Conservation (phyloP, 176 grass and related monocot genomes). For the Bolboschoenus planiculmis region DNA sequence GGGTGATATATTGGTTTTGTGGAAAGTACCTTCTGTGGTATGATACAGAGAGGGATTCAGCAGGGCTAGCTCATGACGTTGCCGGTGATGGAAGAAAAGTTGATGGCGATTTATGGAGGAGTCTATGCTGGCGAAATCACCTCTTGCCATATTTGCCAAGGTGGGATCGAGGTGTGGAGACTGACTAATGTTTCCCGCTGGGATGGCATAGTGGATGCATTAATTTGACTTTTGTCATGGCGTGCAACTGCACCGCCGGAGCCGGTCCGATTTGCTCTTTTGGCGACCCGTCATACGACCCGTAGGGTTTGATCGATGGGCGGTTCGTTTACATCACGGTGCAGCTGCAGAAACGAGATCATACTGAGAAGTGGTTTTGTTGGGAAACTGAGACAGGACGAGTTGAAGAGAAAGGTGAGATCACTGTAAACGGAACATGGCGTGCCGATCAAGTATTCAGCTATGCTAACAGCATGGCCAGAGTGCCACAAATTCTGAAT, state of each 20-base stretch:
- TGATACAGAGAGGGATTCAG: not conserved
- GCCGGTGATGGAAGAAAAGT: not conserved
- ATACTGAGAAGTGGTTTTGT: not conserved
- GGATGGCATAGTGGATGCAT: not conserved
- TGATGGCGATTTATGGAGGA: not conserved
- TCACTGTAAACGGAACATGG: not conserved
- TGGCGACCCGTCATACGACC: not conserved
- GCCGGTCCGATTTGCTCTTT: not conserved
- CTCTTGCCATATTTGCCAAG: not conserved
- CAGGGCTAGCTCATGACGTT: not conserved
- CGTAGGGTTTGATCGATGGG: not conserved
- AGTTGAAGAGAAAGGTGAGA: not conserved
- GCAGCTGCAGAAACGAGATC: too few species aligned
- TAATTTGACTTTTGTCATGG: not conserved
- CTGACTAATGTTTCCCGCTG: not conserved
- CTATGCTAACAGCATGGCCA: slow-evolving; percentile 2
- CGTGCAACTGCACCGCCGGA: not conserved
- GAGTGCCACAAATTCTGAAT: not conserved
- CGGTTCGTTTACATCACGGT: not conserved
- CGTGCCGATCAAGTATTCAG: not conserved
- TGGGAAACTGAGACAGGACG: not conserved
- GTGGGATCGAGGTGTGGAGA: not conserved
- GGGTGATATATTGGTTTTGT: not conserved
- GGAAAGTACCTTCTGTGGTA: not conserved
- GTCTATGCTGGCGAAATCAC: not conserved